phyloP scores from a whole-genome alignment of 768 basidiomycete genomes.

The Russula virescens region DNA sequence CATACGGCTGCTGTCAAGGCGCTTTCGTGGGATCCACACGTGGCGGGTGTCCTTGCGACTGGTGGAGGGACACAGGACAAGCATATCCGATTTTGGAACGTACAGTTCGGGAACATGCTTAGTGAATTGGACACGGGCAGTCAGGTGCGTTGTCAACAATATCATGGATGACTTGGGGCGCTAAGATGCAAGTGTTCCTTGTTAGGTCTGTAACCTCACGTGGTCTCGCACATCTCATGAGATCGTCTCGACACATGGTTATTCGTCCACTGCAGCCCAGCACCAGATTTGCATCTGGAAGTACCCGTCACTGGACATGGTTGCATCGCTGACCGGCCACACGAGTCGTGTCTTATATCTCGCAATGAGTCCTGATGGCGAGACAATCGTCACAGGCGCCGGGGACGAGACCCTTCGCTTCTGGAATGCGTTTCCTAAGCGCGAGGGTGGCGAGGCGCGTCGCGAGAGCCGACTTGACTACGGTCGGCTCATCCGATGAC shows the following conservation, averaged over 20 bases:
- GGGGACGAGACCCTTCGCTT: constrained; percentile 96
- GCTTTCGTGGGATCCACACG: constrained; percentile 96
- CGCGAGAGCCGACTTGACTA: constrained; percentile 42
- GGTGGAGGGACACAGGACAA: constrained; percentile 99
- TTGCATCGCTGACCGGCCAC: constrained; percentile 91
- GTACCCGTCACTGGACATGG: constrained; percentile 90
- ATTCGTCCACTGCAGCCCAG: constrained; percentile 87
- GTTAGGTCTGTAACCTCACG: constrained; percentile 91
- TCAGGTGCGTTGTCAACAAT: constrained; percentile 52
- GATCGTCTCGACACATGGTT: constrained; percentile 96
- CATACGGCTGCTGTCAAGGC: constrained; percentile 98
- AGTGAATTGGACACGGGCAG: constrained; percentile 91
- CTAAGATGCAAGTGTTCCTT: background rate
- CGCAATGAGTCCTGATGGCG: constrained; percentile 96
- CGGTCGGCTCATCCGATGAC: constrained; percentile 37
- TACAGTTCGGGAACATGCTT: constrained; percentile 75
- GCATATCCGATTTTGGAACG: constrained; percentile 98
- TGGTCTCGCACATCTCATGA: constrained; percentile 97
- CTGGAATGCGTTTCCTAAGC: constrained; percentile 95
- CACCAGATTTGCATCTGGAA: constrained; percentile 97
- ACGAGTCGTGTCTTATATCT: constrained; percentile 93
- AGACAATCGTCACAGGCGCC: constrained; percentile 96
- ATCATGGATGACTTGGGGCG: background rate
- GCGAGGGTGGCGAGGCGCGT: constrained; percentile 39
- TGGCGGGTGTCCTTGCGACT: constrained; percentile 83